Evolutionary conservation across 2,329 filamentous ascomycete genomes (phyloP).

Genomic region (Sclerotinia nivalis): DNA sequence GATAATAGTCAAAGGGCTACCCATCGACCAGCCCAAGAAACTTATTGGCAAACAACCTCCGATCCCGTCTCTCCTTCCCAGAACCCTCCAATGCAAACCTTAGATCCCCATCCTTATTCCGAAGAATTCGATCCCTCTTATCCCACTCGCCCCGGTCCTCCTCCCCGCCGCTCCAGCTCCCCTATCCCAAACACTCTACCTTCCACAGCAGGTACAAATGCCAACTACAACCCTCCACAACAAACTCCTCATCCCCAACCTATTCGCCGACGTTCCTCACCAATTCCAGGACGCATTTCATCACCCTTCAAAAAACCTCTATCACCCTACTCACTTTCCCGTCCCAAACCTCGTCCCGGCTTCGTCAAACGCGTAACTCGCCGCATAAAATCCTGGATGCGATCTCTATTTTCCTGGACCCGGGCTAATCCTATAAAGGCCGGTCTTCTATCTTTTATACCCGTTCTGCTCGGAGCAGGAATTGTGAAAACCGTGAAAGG

Average conservation of each 20-base stretch:
- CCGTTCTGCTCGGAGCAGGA: constrained; percentile 31
- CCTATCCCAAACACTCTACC: neutral
- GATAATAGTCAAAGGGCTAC: neutral
- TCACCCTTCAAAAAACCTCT: constrained; percentile 33
- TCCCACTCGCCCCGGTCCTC: neutral
- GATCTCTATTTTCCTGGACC: constrained; percentile 29
- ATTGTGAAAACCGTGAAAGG: constrained; percentile 20
- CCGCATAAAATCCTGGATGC: constrained; percentile 31
- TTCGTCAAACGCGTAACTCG: constrained; percentile 31
- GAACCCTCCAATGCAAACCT: neutral
- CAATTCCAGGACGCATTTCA: constrained; percentile 27
- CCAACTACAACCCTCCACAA: neutral
- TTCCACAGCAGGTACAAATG: constrained; percentile 12
- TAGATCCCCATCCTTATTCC: neutral
- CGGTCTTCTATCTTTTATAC: constrained; percentile 33
- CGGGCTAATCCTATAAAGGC: constrained; percentile 35
- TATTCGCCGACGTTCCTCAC: constrained; percentile 5
- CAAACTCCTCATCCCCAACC: constrained; percentile 21
- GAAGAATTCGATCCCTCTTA: constrained; percentile 6
- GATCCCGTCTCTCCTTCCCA: constrained; percentile 22
- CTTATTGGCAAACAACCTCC: constrained; percentile 26
- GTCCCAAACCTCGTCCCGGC: constrained; percentile 34
- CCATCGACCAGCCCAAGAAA: constrained; percentile 27
- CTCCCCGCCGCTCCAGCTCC: constrained; percentile 21
- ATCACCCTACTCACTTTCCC: constrained; percentile 34